Conservation (phyloP, 352 stramenopile genomes). For the Thraustotheca clavata region DNA sequence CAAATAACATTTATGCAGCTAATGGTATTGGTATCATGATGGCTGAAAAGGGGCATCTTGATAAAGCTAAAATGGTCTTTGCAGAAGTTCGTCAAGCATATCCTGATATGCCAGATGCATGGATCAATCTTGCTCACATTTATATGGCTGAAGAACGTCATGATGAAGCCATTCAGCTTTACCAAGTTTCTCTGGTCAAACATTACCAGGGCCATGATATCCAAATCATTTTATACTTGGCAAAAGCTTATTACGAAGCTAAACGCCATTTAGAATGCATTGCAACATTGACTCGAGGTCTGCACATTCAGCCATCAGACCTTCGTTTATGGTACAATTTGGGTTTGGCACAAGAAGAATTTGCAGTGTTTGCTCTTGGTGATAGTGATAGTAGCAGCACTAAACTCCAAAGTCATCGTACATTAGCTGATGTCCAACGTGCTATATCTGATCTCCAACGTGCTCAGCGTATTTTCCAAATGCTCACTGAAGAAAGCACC, state of each 20-base stretch:
- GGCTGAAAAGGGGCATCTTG: constrained; percentile 95
- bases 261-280: constrained; percentile 87
- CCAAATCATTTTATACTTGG: constrained; percentile 71
- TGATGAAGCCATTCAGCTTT: constrained; percentile 93
- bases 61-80: constrained; percentile 95
- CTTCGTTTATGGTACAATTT: constrained; percentile 83
- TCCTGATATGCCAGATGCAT: constrained; percentile 92
- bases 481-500: constrained; percentile 59
- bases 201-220: constrained; percentile 85
- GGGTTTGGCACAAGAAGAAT: constrained; percentile 78
- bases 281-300: constrained; percentile 58
- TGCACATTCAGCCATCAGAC: constrained; percentile 75
- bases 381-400: constrained; percentile 40
- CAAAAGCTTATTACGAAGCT: constrained; percentile 84
- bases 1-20: constrained; percentile 92
- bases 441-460: constrained; percentile 79
- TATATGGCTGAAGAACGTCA: constrained; percentile 95
- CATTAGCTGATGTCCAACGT: constrained; percentile 83
- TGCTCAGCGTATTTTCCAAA: constrained; percentile 75
- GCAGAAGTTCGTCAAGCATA: constrained; percentile 93
- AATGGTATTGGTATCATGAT: constrained; percentile 97
- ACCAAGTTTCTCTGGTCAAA: constrained; percentile 88
- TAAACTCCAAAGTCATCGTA: constrained; percentile 47
- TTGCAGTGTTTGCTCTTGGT: constrained; percentile 70
- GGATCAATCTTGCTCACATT: constrained; percentile 96